Evolutionary conservation across 345 rosid genomes (phyloP), one percentile per base, ranked within the genome.

Genomic region (Crucihimalaya himalaica): DNA sequence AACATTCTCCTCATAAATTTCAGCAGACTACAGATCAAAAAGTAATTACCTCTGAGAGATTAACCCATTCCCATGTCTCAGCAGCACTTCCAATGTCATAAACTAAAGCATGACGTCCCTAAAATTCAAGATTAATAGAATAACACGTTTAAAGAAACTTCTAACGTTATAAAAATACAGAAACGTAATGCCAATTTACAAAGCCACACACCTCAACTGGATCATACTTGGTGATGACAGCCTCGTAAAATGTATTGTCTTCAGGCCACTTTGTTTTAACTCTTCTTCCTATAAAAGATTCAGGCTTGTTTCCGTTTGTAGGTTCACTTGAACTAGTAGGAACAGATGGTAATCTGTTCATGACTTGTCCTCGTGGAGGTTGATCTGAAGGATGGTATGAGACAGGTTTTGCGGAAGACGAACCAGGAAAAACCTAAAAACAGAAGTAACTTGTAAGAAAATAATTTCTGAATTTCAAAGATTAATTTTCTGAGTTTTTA

Each of bases 61-160:
- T 88, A 64, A 92, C 96, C 96, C 95, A 92, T 83, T 92, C 96
- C 98, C 96, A 92, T 47, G 98, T 86, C 86, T 92, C 98, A 65
- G 71, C 66, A 16, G 77, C 64, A 56, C 96, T 80, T 70, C 87
- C 91, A 8, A 81, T 90, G 82, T 92, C 96, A 58, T 92, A 92
- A 42, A 92, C 97, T 70, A 92, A 75, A 55, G 91, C 91, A 89
- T 92, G 97, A 20, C 77, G 84, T 71, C 93, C 96, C 97, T 89
- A 59, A 71, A 73, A 34, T 67, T 19, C 25, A 70, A 57, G 52
- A 55, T 39, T 39, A 42, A 10, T 46, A 12, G 32, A 10, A 46
- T 37, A 73, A 50, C 19, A 74, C 13, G 32, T 27, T 46, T 18
- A 39, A 31, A 5, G 53, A 59, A 66, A 21, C 51, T 48, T 76